Evolutionary conservation across 2,329 filamentous ascomycete genomes (phyloP).

Genomic region (Cladophialophora bantiana): DNA sequence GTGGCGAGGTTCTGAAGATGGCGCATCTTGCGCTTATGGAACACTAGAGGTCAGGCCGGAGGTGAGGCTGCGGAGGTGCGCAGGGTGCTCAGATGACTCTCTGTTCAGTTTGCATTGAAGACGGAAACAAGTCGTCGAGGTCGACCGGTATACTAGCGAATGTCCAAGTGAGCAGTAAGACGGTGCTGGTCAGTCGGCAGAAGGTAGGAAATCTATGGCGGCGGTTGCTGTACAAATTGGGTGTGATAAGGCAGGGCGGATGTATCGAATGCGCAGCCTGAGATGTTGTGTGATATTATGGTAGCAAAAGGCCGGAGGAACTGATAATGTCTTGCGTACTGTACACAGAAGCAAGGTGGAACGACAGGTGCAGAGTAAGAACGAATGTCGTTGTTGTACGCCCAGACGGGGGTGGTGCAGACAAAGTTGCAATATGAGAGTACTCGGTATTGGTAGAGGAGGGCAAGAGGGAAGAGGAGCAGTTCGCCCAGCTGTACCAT

Average conservation of each 20-base stretch:
- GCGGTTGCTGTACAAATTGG: background rate
- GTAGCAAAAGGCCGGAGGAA: background rate
- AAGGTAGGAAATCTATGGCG: background rate
- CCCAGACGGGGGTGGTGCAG: conserved; percentile 14
- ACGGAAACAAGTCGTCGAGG: background rate
- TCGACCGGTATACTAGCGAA: background rate
- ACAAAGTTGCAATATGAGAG: conserved; percentile 10
- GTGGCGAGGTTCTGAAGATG: conserved; percentile 33
- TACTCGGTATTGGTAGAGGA: conserved; percentile 8
- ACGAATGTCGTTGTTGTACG: conserved; percentile 15
- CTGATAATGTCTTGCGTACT: background rate
- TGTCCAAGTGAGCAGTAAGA: background rate
- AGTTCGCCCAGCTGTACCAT: background rate
- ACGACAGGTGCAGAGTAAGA: conserved; percentile 3
- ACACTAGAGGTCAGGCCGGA: conserved; percentile 1
- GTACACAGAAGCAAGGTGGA: conserved; percentile 14
- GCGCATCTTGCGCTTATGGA: conserved; percentile 35
- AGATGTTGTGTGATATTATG: background rate
- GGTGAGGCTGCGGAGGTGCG: conserved; percentile 4
- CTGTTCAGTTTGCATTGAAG: conserved; percentile 13
- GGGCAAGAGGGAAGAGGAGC: conserved; percentile 9
- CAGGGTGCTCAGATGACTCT: conserved; percentile 8
- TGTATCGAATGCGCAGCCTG: background rate
- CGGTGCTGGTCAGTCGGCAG: background rate
- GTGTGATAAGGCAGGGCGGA: background rate